A percentile compares a stretch with the other conserved stretches of the same genome.
Conservation (phyloP, 192 early-diverging fungal species). For the Backusella tuberculispora region DNA sequence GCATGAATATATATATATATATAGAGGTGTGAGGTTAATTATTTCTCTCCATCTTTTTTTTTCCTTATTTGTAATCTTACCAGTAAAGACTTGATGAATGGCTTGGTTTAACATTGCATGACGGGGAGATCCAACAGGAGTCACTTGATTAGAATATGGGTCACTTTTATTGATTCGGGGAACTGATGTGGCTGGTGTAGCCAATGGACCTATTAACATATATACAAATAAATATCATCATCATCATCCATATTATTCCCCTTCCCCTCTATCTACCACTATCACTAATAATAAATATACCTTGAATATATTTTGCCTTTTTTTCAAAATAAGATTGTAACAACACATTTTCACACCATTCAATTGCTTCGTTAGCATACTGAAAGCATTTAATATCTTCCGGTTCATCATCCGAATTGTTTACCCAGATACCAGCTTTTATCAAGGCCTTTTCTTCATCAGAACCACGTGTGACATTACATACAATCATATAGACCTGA, state of each 20-base stretch:
- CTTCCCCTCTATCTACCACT: too few species aligned
- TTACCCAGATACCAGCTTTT: constrained; percentile 67
- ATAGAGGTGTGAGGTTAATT: background rate
- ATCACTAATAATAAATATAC: background rate
- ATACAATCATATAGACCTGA: constrained; percentile 84
- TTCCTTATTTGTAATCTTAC: constrained; percentile 14
- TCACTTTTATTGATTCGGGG: background rate
- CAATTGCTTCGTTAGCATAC: constrained; percentile 85
- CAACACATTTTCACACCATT: constrained; percentile 93
- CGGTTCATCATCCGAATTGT: constrained; percentile 22
- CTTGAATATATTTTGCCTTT: constrained; percentile 32
- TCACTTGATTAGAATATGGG: constrained; percentile 1
- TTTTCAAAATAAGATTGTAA: constrained; percentile 77
- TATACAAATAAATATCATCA: background rate
- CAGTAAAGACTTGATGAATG: constrained; percentile 32
- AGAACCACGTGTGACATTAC: constrained; percentile 64
- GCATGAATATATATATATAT: background rate
- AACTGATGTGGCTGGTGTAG: background rate
- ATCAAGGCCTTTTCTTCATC: constrained; percentile 73
- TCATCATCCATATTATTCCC: too few species aligned
- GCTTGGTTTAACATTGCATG: constrained; percentile 38
- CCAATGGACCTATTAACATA: background rate
- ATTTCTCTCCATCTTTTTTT: background rate
- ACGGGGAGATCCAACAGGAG: constrained; percentile 29
- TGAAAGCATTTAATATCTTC: constrained; percentile 74